Evolutionary conservation across 805 yeast species (phyloP), one percentile per base, ranked within the genome.

Genomic region (Teunomyces stri): DNA sequence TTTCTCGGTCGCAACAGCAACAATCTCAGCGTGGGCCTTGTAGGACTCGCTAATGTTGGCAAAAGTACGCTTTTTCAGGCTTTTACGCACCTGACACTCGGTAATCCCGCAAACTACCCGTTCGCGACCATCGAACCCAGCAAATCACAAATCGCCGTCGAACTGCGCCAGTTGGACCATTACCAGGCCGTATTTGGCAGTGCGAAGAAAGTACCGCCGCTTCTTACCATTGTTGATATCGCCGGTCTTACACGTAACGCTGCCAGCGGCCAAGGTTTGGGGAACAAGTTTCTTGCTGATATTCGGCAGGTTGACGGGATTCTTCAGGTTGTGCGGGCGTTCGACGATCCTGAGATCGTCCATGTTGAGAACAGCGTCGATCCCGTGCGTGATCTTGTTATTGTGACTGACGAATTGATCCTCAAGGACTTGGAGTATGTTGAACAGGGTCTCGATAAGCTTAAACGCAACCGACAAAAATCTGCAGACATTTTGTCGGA

Each of bases 71-170:
- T 73, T 49, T 73, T 73, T 58, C 78, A 73, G 56, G 74, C 87
- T 16, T 76, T 84, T 48, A 82, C 89, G 29, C 74, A 70, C 51
- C 79, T 84, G 30, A 72, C 72, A 6, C 75, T 62, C 77, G 89
- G 66, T 62, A 84, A 69, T 70, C 66, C 66, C 4, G 78, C 75
- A 33, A 72, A 72, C 57, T 72, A 84, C 61, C 89, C 90, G 6
- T 84, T 83, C 66, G 90, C 90, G 7, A 84, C 90, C 6, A 85
- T 84, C 47, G 87, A 84, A 46, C 88, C 89, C 0, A 87, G 80
- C 57, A 85, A 83, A 60, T 79, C 56, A 20, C 37, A 51, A 21
- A 47, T 53, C 9, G 42, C 49, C 9, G 54, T 48, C 25, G 47
- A 47, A 33, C 56, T 53, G 56, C 42, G 33, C 34, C 72, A 77